Evolutionary conservation across 2,329 filamentous ascomycete species (phyloP).

Genomic region (Cytospora mali): DNA sequence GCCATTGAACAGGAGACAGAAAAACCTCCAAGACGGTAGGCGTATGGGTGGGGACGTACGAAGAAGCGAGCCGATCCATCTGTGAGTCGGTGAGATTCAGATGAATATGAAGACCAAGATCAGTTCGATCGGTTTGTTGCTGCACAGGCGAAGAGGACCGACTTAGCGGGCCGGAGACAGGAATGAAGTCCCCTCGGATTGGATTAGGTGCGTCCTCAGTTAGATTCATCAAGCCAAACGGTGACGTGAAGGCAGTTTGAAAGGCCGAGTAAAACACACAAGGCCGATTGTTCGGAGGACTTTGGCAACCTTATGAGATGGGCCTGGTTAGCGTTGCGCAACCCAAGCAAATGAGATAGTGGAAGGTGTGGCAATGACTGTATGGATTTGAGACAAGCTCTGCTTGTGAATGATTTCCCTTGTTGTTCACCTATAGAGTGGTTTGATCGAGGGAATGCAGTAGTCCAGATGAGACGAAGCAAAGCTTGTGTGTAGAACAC

Average conservation of each 20-base stretch:
- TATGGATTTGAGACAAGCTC: neutral
- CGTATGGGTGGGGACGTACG: conserved; percentile 39
- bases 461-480: neutral
- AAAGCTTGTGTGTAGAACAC: too few relatives aligned
- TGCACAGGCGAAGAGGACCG: conserved; percentile 42
- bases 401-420: neutral
- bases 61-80: conserved; percentile 51
- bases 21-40: neutral
- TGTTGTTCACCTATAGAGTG: neutral
- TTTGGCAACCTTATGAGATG: neutral
- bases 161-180: conserved; percentile 36
- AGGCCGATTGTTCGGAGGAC: neutral
- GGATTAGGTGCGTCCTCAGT: conserved; percentile 32
- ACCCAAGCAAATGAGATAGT: neutral
- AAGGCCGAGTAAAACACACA: neutral
- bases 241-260: neutral
- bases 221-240: conserved; percentile 23
- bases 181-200: conserved; percentile 44
- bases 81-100: conserved; percentile 53
- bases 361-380: neutral
- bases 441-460: neutral
- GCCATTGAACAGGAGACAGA: neutral
- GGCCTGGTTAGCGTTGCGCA: neutral
- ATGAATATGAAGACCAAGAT: conserved; percentile 48
- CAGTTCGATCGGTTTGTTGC: conserved; percentile 37